Evolutionary conservation across 177 flowering plant species (phyloP).

Genomic region (Vitis hybrid): DNA sequence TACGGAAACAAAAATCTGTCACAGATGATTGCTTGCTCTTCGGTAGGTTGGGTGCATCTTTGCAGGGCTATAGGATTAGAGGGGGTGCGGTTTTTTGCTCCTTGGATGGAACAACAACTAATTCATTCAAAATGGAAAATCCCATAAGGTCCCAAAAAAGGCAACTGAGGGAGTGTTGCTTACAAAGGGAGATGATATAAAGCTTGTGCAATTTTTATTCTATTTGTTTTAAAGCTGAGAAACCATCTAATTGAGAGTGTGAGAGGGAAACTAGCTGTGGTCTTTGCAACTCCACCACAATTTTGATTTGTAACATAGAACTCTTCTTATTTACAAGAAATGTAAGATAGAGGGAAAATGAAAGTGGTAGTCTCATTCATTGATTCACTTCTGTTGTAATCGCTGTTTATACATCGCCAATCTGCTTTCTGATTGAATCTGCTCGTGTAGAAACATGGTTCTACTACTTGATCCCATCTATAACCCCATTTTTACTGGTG

Average conservation of each 20-base stretch:
- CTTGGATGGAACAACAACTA: conserved; percentile 11
- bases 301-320: conserved; percentile 82
- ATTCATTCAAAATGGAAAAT: conserved; percentile 19
- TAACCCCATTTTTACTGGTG: too few relatives aligned
- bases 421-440: neutral
- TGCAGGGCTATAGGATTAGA: conserved; percentile 20
- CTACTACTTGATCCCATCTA: neutral
- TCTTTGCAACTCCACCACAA: conserved; percentile 46
- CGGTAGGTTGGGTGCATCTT: conserved; percentile 19
- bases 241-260: conserved; percentile 31
- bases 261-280: conserved; percentile 30
- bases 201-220: conserved; percentile 28
- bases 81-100: neutral
- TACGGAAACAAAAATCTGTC: conserved; percentile 21
- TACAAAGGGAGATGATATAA: conserved; percentile 8
- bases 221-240: conserved; percentile 19
- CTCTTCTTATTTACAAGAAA: conserved; percentile 43
- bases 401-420: neutral
- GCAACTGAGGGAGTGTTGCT: conserved; percentile 14
- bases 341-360: conserved; percentile 47
- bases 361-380: conserved; percentile 30
- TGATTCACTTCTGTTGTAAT: conserved; percentile 14
- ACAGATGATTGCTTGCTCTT: conserved; percentile 20
- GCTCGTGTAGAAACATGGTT: neutral
- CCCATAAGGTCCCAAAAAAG: conserved; percentile 8